These are phyloP conservation scores for Didymella keratinophila DNA, from an alignment of 2,329 filamentous ascomycete genomes.

Conservation along the genomic window DNA sequence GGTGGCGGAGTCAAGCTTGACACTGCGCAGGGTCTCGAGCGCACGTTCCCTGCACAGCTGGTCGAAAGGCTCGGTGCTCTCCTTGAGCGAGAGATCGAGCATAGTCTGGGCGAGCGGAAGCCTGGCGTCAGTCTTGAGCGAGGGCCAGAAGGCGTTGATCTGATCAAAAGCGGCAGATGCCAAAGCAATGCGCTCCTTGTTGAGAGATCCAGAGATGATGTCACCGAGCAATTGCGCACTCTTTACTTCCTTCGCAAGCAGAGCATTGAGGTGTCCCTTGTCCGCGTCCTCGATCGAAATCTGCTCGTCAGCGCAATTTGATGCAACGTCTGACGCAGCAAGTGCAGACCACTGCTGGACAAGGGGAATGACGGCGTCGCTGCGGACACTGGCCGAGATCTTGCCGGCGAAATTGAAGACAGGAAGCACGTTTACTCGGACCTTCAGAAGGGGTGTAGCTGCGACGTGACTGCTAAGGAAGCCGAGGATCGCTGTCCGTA, in stretches of 20 bases:
- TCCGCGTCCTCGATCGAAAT: conserved; percentile 61
- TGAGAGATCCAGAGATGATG: conserved; percentile 57
- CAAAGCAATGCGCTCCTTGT: conserved; percentile 62
- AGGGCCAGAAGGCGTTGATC: conserved; percentile 75
- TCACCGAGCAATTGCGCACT: conserved; percentile 63
- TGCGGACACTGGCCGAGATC: conserved; percentile 74
- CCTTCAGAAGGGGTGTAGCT: conserved; percentile 70
- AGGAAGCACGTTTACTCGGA: conserved; percentile 76
- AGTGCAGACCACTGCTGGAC: conserved; percentile 73
- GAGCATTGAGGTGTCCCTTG: conserved; percentile 59
- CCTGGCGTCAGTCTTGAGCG: conserved; percentile 70
- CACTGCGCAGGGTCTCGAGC: conserved; percentile 73
- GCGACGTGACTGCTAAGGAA: conserved; percentile 79
- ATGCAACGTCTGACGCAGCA: conserved; percentile 59
- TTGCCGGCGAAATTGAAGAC: conserved; percentile 76
- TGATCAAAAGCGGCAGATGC: conserved; percentile 71
- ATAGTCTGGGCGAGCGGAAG: conserved; percentile 68
- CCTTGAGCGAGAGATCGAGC: conserved; percentile 66
- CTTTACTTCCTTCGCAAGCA: conserved; percentile 65
- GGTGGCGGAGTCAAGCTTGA: conserved; percentile 76
- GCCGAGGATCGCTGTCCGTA: conserved; percentile 70
- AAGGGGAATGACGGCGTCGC: conserved; percentile 77
- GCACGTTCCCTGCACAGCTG: conserved; percentile 62
- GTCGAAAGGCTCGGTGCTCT: conserved; percentile 41
- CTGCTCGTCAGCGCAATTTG: conserved; percentile 59